These are phyloP conservation scores for Eruca vesicaria DNA, from an alignment of 441 rosid species.

Conservation along the genomic window DNA sequence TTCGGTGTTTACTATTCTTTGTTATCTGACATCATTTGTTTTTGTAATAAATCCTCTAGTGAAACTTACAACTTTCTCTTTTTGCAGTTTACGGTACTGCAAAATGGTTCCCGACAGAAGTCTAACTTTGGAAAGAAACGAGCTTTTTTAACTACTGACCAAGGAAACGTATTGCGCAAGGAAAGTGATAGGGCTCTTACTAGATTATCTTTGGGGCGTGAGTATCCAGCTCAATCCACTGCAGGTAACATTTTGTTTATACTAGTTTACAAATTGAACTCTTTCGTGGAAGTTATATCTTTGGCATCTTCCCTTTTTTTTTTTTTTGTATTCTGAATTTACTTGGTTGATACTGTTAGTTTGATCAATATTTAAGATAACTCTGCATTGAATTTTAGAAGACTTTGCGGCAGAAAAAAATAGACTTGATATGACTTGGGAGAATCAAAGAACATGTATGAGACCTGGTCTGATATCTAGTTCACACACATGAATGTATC, in stretches of 20 bases:
- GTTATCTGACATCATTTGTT: neutral
- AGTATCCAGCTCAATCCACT: slow-evolving; percentile 26
- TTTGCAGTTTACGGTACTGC: slow-evolving; percentile 51
- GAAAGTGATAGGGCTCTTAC: slow-evolving; percentile 33
- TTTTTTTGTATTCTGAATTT: too few relatives aligned
- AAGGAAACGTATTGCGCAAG: slow-evolving; percentile 4
- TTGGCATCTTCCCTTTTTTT: neutral
- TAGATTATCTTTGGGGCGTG: slow-evolving; percentile 23
- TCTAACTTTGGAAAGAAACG: slow-evolving; percentile 35
- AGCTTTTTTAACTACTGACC: slow-evolving; percentile 26
- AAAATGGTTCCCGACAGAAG: slow-evolving; percentile 45
- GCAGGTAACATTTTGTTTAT: slow-evolving; percentile 40
- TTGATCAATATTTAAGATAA: neutral
- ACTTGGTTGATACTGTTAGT: neutral
- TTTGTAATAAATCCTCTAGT: neutral
- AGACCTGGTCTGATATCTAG: slow-evolving; percentile 17
- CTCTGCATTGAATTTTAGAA: neutral
- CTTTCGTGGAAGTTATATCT: neutral
- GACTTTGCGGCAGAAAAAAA: neutral
- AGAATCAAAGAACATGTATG: slow-evolving; percentile 7
- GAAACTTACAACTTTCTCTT: neutral
- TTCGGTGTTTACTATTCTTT: slow-evolving; percentile 27
- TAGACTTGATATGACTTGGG: neutral
- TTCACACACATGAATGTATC: slow-evolving; percentile 9
- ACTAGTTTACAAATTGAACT: neutral